Conservation (phyloP, 108 stramenopile genomes). For the Mediolabrus comicus region DNA sequence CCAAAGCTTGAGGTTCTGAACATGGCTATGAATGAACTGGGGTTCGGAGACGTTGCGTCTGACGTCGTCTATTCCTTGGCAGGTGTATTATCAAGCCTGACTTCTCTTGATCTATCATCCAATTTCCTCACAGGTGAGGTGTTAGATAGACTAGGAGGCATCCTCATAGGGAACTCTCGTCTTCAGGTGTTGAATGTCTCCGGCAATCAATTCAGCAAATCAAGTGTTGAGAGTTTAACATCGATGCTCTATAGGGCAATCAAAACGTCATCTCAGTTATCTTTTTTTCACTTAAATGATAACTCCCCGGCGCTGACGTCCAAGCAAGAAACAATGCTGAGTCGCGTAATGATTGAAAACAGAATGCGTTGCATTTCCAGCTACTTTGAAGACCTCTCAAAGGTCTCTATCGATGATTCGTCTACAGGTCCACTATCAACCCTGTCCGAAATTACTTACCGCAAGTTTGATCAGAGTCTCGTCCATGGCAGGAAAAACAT, state of each 20-base stretch:
- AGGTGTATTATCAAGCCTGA: slow-evolving; percentile 28
- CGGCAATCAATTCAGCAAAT: not conserved
- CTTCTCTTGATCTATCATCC: slow-evolving; percentile 44
- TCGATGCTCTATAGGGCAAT: not conserved
- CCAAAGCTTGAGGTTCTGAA: slow-evolving; percentile 52
- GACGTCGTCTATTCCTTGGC: slow-evolving; percentile 49
- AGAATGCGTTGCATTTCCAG: not conserved
- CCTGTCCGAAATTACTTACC: not conserved
- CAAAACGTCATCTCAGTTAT: not conserved
- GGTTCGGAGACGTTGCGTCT: slow-evolving; percentile 42
- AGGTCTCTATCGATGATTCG: not conserved
- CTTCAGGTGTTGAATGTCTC: not conserved
- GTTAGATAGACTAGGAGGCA: slow-evolving; percentile 25
- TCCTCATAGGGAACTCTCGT: not conserved
- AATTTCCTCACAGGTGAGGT: slow-evolving; percentile 61
- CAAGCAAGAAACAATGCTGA: not conserved
- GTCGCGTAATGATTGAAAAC: not conserved
- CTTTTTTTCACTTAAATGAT: not conserved
- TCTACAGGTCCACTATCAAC: not conserved
- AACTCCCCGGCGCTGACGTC: not conserved
- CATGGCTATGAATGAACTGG: slow-evolving; percentile 51
- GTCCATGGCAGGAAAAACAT: slow-evolving; percentile 37
- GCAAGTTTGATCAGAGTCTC: not conserved
- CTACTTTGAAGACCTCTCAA: not conserved
- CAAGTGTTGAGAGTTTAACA: not conserved